Percentiles rank a stretch among this genome's conserved stretches.
Conservation (phyloP, 768 basidiomycete genomes). For the Tulasnella sp. region DNA sequence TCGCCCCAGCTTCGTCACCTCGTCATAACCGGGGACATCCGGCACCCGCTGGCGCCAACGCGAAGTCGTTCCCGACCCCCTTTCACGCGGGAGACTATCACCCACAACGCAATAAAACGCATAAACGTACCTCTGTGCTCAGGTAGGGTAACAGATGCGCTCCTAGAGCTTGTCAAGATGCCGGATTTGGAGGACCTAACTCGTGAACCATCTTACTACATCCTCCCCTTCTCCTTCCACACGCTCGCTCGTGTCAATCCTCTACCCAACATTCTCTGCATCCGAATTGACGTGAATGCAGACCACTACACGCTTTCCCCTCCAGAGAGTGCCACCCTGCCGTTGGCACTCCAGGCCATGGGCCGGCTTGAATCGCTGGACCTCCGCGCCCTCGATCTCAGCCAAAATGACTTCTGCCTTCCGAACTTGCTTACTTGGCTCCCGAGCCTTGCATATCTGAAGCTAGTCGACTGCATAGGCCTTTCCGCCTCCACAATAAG, state of each 20-base stretch:
- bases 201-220: too few species aligned
- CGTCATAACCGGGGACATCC: not conserved
- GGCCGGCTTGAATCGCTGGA: not conserved
- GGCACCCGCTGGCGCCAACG: not conserved
- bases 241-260: not conserved
- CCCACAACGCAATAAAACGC: not conserved
- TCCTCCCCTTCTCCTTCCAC: too few species aligned
- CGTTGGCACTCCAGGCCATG: not conserved
- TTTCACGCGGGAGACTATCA: not conserved
- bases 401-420: not conserved
- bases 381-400: not conserved
- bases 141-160: too few species aligned
- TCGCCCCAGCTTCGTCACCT: not conserved
- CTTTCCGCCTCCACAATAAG: not conserved
- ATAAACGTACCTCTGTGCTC: too few species aligned
- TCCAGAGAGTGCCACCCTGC: not conserved
- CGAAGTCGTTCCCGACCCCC: not conserved
- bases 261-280: not conserved
- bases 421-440: not conserved
- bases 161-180: too few species aligned
- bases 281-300: not conserved
- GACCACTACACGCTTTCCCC: not conserved
- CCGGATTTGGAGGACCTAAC: too few species aligned
- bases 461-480: not conserved
- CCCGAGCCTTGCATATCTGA: not conserved